phyloP scores from a whole-genome alignment of 2,329 filamentous ascomycete genomes.

The Ophiobolus disseminans region DNA sequence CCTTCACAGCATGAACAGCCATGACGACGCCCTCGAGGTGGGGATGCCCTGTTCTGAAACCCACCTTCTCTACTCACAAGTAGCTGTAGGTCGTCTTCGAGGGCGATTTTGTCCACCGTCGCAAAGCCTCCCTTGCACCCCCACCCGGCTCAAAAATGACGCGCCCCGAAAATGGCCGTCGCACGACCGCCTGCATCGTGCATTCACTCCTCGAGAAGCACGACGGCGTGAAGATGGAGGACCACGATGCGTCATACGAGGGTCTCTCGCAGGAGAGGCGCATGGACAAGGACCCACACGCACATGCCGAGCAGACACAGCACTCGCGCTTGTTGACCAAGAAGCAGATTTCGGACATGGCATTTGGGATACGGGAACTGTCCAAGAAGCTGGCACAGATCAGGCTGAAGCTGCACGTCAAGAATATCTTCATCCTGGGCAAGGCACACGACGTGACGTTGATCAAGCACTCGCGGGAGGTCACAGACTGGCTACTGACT shows the following conservation, averaged over 20 bases:
- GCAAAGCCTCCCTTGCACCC: constrained; percentile 66
- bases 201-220: constrained; percentile 64
- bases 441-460: constrained; percentile 89
- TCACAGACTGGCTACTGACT: constrained; percentile 81
- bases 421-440: constrained; percentile 84
- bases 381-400: constrained; percentile 86
- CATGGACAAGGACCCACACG: constrained; percentile 53
- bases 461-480: constrained; percentile 76
- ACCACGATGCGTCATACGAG: constrained; percentile 40
- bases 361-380: constrained; percentile 90
- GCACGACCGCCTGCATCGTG: constrained; percentile 65
- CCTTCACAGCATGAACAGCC: constrained; percentile 38
- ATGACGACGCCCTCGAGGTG: constrained; percentile 54
- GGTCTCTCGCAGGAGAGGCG: constrained; percentile 44
- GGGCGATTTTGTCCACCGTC: constrained; percentile 59
- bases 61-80: constrained; percentile 8
- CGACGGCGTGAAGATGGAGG: constrained; percentile 36
- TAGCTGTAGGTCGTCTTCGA: constrained; percentile 63
- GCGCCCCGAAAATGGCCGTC: constrained; percentile 46
- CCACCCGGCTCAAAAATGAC: constrained; percentile 26
- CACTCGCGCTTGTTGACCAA: constrained; percentile 86
- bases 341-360: constrained; percentile 95
- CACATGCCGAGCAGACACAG: constrained; percentile 47
- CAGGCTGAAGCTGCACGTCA: constrained; percentile 80
- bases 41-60: background rate